Evolutionary conservation across 2,329 filamentous ascomycete genomes (phyloP), one percentile per base, ranked within the genome.

Genomic region (Alternaria tenuissima): DNA sequence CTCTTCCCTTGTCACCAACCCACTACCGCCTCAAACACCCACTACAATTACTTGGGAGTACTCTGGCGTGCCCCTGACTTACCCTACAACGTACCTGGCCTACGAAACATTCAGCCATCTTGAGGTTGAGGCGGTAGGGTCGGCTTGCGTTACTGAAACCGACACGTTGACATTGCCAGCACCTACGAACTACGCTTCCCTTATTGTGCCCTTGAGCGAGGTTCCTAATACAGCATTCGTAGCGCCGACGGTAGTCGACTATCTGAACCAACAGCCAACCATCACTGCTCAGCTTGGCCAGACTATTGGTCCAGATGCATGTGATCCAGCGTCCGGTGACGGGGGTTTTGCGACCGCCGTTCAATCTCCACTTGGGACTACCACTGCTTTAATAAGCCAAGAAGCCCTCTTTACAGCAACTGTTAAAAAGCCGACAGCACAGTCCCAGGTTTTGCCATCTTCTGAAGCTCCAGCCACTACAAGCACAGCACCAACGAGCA

Each of bases 61-160:
- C 20, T 57, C 63, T 0, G 68, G 65, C 0, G 71, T 75, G 0
- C 51, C 63, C 4, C 44, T 78, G 43, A 78, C 75, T 1, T 78
- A 64, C 14, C 76, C 76, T 1, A 78, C 76, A 1, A 60, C 60
- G 0, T 78, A 78, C 49, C 66, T 69, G 7, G 72, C 66, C 2
- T 78, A 78, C 34, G 62, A 57, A 11, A 69, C 69, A 1, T 78
- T 77, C 52, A 76, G 66, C 22, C 68, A 72, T 24, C 48, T 75
- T 5, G 62, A 62, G 6, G 69, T 76, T 7, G 61, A 62, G 8
- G 56, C 74, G 1, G 22, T 75, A 7, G 63, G 53, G 0, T 63
- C 68, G 22, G 61, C 39, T 20, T 78, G 76, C 46, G 34, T 61
- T 3, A 71, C 44, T n/a, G 38, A 54, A 2, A 71, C 56, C 0